These are phyloP conservation scores for Clonostachys rosea DNA, from an alignment of 2,329 filamentous ascomycete genomes.

Conservation along the genomic window DNA sequence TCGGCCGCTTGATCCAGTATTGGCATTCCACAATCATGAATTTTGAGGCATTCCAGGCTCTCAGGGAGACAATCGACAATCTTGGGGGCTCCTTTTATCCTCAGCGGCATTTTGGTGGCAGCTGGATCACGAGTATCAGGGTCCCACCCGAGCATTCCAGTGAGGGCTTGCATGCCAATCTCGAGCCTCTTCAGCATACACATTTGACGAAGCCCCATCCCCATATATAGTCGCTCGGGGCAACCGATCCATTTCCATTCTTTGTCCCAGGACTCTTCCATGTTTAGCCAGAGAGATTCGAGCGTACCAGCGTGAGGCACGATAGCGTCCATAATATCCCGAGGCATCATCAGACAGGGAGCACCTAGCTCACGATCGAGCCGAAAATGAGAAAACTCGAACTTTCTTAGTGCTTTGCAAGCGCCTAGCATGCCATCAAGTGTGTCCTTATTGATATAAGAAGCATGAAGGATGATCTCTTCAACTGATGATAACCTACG, in stretches of 20 bases:
- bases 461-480: no score
- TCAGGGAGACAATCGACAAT: constrained; percentile 3
- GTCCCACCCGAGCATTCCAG: neutral
- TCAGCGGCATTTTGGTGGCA: neutral
- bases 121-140: neutral
- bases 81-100: neutral
- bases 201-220: neutral
- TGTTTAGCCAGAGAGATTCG: constrained; percentile 5
- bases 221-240: neutral
- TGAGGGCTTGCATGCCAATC: neutral
- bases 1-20: no score
- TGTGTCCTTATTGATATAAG: neutral
- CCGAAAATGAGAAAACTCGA: no score
- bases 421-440: neutral
- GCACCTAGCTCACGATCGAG: no score
- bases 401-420: neutral
- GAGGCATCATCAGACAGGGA: neutral
- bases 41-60: constrained; percentile 4
- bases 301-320: constrained; percentile 2
- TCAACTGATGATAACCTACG: no score
- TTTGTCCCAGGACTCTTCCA: constrained; percentile 3
- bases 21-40: neutral
- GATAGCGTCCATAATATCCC: constrained; percentile 3
- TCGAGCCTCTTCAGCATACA: neutral
- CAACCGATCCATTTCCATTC: neutral